These are phyloP conservation scores for Ogataea salicorniae DNA, from an alignment of 805 yeast species.

Conservation along the genomic window DNA sequence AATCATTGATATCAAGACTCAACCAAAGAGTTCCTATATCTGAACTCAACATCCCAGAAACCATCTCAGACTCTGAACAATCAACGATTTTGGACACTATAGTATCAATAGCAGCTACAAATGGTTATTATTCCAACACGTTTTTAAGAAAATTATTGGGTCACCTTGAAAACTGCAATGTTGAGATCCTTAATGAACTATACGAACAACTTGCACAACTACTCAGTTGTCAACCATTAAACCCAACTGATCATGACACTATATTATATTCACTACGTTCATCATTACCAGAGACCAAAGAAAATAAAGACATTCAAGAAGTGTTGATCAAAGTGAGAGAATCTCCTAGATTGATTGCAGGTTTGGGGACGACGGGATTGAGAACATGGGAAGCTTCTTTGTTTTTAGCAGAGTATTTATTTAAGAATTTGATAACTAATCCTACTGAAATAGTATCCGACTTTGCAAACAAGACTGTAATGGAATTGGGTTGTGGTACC, in stretches of 20 bases:
- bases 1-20: constrained; percentile 19
- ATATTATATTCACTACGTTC: constrained; percentile 31
- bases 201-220: constrained; percentile 38
- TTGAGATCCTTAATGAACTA: constrained; percentile 33
- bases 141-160: constrained; percentile 41
- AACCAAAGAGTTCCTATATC: constrained; percentile 29
- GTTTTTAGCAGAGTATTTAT: constrained; percentile 51
- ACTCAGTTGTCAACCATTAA: constrained; percentile 29
- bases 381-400: constrained; percentile 94
- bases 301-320: constrained; percentile 1
- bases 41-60: constrained; percentile 8
- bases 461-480: constrained; percentile 30
- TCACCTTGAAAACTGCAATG: constrained; percentile 25
- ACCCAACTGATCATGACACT: constrained; percentile 36
- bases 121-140: constrained; percentile 47
- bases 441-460: background rate
- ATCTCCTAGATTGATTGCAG: constrained; percentile 59
- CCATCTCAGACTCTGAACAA: constrained; percentile 14
- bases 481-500: constrained; percentile 89
- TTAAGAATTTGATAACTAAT: constrained; percentile 7
- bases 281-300: background rate
- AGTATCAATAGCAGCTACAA: constrained; percentile 27
- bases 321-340: constrained; percentile 41
- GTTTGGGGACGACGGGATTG: constrained; percentile 80
- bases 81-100: constrained; percentile 18